Evolutionary conservation across 2,329 filamentous ascomycete genomes (phyloP).

Genomic region (Microcera coccophila): DNA sequence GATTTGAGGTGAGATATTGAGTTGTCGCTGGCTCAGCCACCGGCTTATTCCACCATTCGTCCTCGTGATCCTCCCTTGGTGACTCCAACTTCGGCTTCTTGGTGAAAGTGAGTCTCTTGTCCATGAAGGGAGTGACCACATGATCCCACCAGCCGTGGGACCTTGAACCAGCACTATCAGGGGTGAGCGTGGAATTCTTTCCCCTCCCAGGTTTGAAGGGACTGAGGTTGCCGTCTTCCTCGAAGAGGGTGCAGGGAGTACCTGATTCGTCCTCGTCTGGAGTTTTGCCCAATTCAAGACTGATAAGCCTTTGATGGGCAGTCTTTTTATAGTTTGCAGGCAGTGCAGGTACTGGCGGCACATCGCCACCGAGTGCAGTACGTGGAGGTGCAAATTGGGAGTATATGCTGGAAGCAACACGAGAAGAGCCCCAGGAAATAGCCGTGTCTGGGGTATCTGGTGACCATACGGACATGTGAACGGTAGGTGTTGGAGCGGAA

Average conservation of each 20-base stretch:
- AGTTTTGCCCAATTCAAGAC: slow-evolving; percentile 29
- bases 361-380: slow-evolving; percentile 29
- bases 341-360: slow-evolving; percentile 59
- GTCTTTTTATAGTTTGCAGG: slow-evolving; percentile 42
- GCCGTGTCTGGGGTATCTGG: slow-evolving; percentile 56
- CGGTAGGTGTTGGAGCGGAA: slow-evolving; percentile 21
- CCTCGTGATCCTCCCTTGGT: slow-evolving; percentile 26
- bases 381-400: slow-evolving; percentile 49
- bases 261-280: slow-evolving; percentile 49
- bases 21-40: slow-evolving; percentile 13
- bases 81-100: slow-evolving; percentile 33
- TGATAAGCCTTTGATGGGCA: slow-evolving; percentile 34
- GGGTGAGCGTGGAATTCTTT: slow-evolving; percentile 35
- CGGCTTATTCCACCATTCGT: slow-evolving; percentile 37
- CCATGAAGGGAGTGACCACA: slow-evolving; percentile 65
- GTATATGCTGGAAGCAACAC: slow-evolving; percentile 57
- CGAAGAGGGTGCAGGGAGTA: slow-evolving; percentile 64
- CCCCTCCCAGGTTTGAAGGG: slow-evolving; percentile 35
- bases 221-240: slow-evolving; percentile 57
- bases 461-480: slow-evolving; percentile 54
- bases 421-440: slow-evolving; percentile 39
- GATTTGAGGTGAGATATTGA: slow-evolving; percentile 15
- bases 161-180: slow-evolving; percentile 51
- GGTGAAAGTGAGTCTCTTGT: slow-evolving; percentile 43
- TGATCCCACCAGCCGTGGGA: slow-evolving; percentile 76